These are phyloP conservation scores for Schoenoplectus triqueter DNA, from an alignment of 202 grass and related monocot species.

Conservation along the genomic window DNA sequence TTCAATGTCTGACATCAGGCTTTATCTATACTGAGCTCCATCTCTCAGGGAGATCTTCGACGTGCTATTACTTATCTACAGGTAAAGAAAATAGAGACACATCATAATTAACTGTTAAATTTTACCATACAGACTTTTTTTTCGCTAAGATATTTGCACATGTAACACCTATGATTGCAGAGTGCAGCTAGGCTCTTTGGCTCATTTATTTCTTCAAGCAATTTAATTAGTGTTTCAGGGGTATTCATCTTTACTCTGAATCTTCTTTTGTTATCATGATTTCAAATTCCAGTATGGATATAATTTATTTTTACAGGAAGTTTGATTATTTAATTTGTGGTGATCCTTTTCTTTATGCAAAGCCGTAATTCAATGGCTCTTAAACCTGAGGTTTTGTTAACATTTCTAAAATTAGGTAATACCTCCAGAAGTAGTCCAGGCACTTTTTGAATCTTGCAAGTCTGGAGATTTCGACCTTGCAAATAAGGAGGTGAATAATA, in stretches of 20 bases:
- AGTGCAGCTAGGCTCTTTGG: slow-evolving; percentile 94
- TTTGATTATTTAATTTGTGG: slow-evolving; percentile 16
- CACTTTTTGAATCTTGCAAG: slow-evolving; percentile 71
- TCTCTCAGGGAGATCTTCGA: slow-evolving; percentile 98
- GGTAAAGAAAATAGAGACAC: slow-evolving; percentile 43
- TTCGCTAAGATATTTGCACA: background rate
- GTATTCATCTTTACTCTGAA: slow-evolving; percentile 46
- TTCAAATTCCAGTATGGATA: slow-evolving; percentile 1
- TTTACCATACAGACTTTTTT: background rate
- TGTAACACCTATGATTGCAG: slow-evolving; percentile 52
- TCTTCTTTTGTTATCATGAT: slow-evolving; percentile 29
- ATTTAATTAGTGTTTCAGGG: slow-evolving; percentile 98
- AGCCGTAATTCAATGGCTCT: background rate
- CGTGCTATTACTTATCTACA: slow-evolving; percentile 97
- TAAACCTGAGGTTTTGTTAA: slow-evolving; percentile 8
- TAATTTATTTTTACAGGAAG: slow-evolving; percentile 26
- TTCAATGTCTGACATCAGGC: slow-evolving; percentile 62
- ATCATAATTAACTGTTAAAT: background rate
- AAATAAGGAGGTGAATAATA: slow-evolving; percentile 89
- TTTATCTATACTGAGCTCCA: slow-evolving; percentile 71
- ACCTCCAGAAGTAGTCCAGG: slow-evolving; percentile 75
- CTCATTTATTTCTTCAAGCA: slow-evolving; percentile 76
- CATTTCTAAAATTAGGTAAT: slow-evolving; percentile 61
- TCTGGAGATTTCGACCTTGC: slow-evolving; percentile 88
- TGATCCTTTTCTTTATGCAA: background rate